A percentile compares a stretch with the other conserved stretches of the same genome.
phyloP scores from a whole-genome alignment of 176 grass and related monocot genomes.

The Aegilops tauschii region DNA sequence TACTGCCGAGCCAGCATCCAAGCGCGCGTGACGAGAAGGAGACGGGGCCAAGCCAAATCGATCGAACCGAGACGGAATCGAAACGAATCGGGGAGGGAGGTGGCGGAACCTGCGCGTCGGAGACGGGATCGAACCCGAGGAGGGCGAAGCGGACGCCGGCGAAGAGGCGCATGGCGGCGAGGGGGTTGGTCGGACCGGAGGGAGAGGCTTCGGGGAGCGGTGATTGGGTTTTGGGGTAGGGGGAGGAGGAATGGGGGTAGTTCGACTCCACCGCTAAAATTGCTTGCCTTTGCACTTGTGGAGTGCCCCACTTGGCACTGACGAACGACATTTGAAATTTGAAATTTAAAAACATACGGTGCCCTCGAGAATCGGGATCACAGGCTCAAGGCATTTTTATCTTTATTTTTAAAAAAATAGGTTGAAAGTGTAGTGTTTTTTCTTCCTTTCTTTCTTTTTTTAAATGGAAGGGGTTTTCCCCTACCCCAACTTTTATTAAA shows the following conservation, averaged over 20 bases:
- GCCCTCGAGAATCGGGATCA: too few relatives aligned
- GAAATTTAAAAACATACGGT: too few relatives aligned
- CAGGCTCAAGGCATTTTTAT: too few relatives aligned
- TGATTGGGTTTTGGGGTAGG: neutral
- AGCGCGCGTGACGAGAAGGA: neutral
- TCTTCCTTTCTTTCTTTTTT: too few relatives aligned
- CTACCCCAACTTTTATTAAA: too few relatives aligned
- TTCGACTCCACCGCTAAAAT: neutral
- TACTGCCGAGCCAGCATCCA: slow-evolving; percentile 37
- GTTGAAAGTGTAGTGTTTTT: too few relatives aligned
- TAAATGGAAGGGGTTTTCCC: too few relatives aligned
- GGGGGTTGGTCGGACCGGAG: neutral
- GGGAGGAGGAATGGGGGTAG: neutral
- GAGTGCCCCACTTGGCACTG: neutral
- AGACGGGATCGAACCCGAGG: slow-evolving; percentile 72
- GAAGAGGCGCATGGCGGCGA: slow-evolving; percentile 40
- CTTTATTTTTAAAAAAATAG: too few relatives aligned
- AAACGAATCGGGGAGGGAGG: neutral
- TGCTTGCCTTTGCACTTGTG: neutral
- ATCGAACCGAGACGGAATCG: neutral
- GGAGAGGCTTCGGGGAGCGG: neutral
- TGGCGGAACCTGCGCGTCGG: slow-evolving; percentile 55
- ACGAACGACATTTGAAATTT: neutral
- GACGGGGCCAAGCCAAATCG: neutral
- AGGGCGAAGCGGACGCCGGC: slow-evolving; percentile 77